These are phyloP conservation scores for Ophiocytium majus DNA, from an alignment of 352 stramenopile genomes.

Conservation along the genomic window DNA sequence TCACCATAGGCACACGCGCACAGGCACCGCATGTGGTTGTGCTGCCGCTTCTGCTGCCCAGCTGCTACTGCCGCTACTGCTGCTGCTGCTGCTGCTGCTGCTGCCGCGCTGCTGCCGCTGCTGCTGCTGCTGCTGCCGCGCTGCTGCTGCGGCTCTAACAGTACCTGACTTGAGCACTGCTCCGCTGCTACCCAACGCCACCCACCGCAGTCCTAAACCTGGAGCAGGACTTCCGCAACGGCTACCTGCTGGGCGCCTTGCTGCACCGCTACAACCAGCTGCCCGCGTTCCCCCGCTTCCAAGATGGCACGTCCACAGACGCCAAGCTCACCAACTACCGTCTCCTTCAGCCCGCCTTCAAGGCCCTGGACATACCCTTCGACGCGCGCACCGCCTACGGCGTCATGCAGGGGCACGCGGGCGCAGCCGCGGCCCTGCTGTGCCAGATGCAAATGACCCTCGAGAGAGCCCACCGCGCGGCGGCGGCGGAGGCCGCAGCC, in stretches of 20 bases:
- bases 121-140: no score
- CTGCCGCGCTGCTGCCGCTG: no score
- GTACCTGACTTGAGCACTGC: no score
- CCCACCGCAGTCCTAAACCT: slow-evolving; percentile 58
- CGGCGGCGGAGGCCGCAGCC: neutral
- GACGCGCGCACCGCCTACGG: slow-evolving; percentile 68
- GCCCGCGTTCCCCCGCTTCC: slow-evolving; percentile 76
- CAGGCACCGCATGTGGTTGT: neutral
- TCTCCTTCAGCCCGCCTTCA: slow-evolving; percentile 71
- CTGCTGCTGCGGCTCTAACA: no score
- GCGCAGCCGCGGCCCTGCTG: slow-evolving; percentile 68
- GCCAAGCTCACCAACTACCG: slow-evolving; percentile 83
- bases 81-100: neutral
- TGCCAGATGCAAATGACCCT: slow-evolving; percentile 61
- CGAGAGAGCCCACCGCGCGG: slow-evolving; percentile 34
- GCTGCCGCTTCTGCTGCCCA: no score
- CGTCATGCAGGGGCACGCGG: slow-evolving; percentile 74
- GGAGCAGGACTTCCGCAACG: slow-evolving; percentile 73
- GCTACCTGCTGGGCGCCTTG: slow-evolving; percentile 76
- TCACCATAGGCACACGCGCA: no score
- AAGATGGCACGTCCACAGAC: slow-evolving; percentile 52
- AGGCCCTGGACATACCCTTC: slow-evolving; percentile 70
- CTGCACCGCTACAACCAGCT: slow-evolving; percentile 79
- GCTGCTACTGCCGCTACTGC: neutral
- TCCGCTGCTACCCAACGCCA: neutral